Evolutionary conservation across 2,329 filamentous ascomycete genomes (phyloP).

Genomic region (Fusarium nisikadoi): DNA sequence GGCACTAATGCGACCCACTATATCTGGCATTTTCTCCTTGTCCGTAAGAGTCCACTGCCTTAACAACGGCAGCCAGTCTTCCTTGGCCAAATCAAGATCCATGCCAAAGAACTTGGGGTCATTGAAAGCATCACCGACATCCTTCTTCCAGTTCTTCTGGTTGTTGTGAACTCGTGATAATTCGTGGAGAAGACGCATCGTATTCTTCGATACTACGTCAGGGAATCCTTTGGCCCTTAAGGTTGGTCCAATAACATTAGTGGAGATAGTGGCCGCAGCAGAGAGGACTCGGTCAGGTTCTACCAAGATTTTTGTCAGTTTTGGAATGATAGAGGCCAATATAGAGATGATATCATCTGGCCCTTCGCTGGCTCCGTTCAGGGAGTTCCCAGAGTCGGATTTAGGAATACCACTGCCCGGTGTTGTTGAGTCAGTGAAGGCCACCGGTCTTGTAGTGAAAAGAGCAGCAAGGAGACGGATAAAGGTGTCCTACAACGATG

Average conservation of each 20-base stretch:
- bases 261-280: conserved; percentile 83
- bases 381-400: conserved; percentile 50
- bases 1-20: conserved; percentile 80
- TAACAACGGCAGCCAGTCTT: conserved; percentile 84
- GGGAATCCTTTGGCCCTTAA: conserved; percentile 89
- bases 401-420: conserved; percentile 51
- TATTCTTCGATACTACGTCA: conserved; percentile 78
- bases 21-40: conserved; percentile 86
- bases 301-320: conserved; percentile 82
- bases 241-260: conserved; percentile 82
- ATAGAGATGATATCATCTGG: conserved; percentile 84
- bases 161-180: conserved; percentile 81
- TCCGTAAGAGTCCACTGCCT: conserved; percentile 86
- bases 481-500: conserved; percentile 79
- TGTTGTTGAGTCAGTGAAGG: conserved; percentile 67
- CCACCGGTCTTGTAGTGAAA: conserved; percentile 87
- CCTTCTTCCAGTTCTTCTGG: conserved; percentile 92
- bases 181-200: conserved; percentile 79
- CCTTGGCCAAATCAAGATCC: conserved; percentile 70
- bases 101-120: conserved; percentile 87
- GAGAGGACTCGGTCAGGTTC: conserved; percentile 85
- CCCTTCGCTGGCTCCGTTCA: conserved; percentile 56
- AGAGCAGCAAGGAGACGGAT: conserved; percentile 89
- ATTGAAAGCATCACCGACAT: conserved; percentile 91
- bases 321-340: conserved; percentile 80